A percentile compares a stretch with the other conserved stretches of the same genome.
Evolutionary conservation across 2,329 filamentous ascomycete species (phyloP).

Genomic region (Microthyrium microscopicum): DNA sequence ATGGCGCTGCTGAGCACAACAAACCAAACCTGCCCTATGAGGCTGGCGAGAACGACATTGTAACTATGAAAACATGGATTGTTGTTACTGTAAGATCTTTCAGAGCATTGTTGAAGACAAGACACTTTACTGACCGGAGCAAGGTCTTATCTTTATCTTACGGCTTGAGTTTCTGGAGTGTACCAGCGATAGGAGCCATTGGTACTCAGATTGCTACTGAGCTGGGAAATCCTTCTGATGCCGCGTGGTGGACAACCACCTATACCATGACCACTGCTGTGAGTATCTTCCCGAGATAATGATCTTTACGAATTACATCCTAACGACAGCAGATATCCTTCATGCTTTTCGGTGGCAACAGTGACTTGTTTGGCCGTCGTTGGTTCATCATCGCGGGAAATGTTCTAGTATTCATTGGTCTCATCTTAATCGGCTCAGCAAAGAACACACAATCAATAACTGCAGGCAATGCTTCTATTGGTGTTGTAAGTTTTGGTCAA

Average conservation of each 20-base stretch:
- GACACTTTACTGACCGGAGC: background rate
- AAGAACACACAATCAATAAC: slow-evolving; percentile 8
- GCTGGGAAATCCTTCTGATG: slow-evolving; percentile 10
- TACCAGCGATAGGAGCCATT: slow-evolving; percentile 15
- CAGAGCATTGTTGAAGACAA: background rate
- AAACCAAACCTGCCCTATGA: too few relatives aligned
- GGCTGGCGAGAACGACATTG: slow-evolving; percentile 10
- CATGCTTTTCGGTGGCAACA: slow-evolving; percentile 8
- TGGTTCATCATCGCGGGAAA: slow-evolving; percentile 10
- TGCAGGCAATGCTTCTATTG: slow-evolving; percentile 6
- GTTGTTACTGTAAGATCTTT: slow-evolving; percentile 13
- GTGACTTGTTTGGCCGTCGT: slow-evolving; percentile 10
- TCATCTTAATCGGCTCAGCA: slow-evolving; percentile 8
- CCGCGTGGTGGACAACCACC: slow-evolving; percentile 10
- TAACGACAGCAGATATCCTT: slow-evolving; percentile 1
- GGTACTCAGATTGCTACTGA: slow-evolving; percentile 11
- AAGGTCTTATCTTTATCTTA: slow-evolving; percentile 13
- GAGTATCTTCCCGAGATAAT: background rate
- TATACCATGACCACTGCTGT: slow-evolving; percentile 11
- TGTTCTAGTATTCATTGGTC: slow-evolving; percentile 8
- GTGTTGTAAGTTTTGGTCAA: background rate
- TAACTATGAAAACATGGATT: slow-evolving; percentile 16
- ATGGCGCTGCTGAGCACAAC: too few relatives aligned
- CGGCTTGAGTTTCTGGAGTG: slow-evolving; percentile 16
- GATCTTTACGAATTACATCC: background rate